Evolutionary conservation across 768 basidiomycete genomes (phyloP).

Genomic region (Fomitopsis serialis): DNA sequence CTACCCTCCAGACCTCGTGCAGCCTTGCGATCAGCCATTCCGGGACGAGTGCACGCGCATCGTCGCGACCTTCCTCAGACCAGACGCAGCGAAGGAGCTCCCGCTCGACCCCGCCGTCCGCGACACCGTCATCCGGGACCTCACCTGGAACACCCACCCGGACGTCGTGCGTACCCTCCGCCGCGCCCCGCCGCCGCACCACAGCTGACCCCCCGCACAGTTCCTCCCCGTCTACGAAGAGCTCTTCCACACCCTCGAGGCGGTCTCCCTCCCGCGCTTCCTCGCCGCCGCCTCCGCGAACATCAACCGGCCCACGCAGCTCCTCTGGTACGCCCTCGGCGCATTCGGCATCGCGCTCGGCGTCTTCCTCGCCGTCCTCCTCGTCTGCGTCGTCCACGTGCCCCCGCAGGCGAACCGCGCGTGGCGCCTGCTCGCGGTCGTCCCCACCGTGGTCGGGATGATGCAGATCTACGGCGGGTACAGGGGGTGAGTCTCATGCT

Average conservation of each 20-base stretch:
- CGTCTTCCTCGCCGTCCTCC: conserved; percentile 19
- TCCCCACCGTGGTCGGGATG: conserved; percentile 24
- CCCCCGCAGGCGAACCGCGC: conserved; percentile 14
- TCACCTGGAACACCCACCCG: conserved; percentile 29
- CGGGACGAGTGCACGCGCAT: conserved; percentile 21
- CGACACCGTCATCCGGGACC: conserved; percentile 23
- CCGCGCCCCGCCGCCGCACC: not conserved
- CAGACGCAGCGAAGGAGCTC: conserved; percentile 17
- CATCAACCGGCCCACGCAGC: conserved; percentile 31
- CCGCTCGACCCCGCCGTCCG: conserved; percentile 20
- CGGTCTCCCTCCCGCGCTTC: conserved; percentile 26
- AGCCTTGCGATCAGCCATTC: conserved; percentile 13
- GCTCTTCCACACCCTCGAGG: conserved; percentile 27
- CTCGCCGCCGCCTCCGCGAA: conserved; percentile 27
- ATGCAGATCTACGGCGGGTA: conserved; percentile 30
- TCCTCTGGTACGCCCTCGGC: conserved; percentile 30
- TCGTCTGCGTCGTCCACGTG: conserved; percentile 2
- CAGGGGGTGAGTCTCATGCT: conserved; percentile 22
- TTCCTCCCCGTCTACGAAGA: conserved; percentile 31
- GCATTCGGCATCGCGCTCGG: conserved; percentile 20
- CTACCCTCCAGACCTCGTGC: not conserved
- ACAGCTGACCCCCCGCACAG: conserved; percentile 10
- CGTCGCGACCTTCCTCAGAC: conserved; percentile 18
- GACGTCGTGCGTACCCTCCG: conserved; percentile 24
- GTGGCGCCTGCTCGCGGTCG: conserved; percentile 28